phyloP scores from a whole-genome alignment of 768 basidiomycete species.

The Boletus pseudopeckii region DNA sequence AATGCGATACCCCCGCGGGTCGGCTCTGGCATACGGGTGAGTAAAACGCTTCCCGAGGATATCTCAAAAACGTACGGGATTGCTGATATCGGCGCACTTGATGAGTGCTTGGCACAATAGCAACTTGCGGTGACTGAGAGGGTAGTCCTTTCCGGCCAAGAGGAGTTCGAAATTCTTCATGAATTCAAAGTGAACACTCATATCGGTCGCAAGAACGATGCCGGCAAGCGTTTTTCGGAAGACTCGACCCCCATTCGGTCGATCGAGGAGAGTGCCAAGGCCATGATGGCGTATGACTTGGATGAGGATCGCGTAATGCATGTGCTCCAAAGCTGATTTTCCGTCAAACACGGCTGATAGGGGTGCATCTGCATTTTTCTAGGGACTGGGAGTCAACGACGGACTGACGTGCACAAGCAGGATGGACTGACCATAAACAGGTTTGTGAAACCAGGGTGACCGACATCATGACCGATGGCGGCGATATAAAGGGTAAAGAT shows the following conservation, averaged over 20 bases:
- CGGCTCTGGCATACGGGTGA: constrained; percentile 58
- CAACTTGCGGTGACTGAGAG: constrained; percentile 51
- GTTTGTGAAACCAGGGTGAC: constrained; percentile 94
- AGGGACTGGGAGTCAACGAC: constrained; percentile 6
- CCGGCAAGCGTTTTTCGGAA: constrained; percentile 77
- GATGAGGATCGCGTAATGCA: constrained; percentile 83
- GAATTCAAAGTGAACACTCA: constrained; percentile 86
- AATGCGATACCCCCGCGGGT: constrained; percentile 85
- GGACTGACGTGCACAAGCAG: background rate
- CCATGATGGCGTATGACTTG: constrained; percentile 80
- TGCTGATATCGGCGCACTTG: constrained; percentile 98
- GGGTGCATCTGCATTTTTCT: constrained; percentile 94
- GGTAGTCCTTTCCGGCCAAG: constrained; percentile 38
- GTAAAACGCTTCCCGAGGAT: constrained; percentile 1
- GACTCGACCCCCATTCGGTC: constrained; percentile 38
- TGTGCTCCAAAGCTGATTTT: constrained; percentile 85
- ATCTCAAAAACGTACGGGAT: constrained; percentile 66
- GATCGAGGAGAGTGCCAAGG: constrained; percentile 63
- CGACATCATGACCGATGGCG: constrained; percentile 96
- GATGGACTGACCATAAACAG: constrained; percentile 90
- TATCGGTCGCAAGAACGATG: constrained; percentile 90
- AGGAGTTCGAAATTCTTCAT: constrained; percentile 62
- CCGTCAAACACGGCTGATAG: constrained; percentile 86
- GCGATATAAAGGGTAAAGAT: constrained; percentile 84
- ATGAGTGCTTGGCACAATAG: constrained; percentile 87